Conservation (phyloP, 257 asterid species). For the Nicotiana paniculata region DNA sequence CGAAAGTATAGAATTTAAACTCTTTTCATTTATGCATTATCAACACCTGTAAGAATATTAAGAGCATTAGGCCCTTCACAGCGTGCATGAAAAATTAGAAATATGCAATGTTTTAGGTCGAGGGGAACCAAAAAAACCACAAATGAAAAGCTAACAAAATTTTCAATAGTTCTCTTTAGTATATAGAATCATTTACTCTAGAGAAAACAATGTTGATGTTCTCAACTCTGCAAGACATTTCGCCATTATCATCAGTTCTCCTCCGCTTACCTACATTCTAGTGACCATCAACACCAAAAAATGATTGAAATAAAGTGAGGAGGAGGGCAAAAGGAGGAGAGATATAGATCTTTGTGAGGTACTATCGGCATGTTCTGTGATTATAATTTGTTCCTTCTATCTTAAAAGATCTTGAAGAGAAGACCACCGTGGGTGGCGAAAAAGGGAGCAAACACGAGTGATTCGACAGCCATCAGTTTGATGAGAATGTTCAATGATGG, state of each 20-base stretch:
- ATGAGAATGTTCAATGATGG: conserved; percentile 53
- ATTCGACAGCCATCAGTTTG: conserved; percentile 59
- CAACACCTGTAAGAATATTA: too few species aligned
- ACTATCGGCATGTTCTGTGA: too few species aligned
- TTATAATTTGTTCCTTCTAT: neutral
- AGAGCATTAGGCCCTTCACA: too few species aligned
- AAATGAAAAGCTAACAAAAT: neutral
- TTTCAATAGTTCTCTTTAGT: neutral
- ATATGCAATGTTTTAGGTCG: neutral
- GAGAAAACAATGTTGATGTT: neutral
- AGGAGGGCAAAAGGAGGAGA: neutral
- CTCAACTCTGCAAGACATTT: neutral
- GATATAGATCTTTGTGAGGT: too few species aligned
- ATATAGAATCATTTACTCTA: neutral
- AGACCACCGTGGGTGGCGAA: conserved; percentile 63
- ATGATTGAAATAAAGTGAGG: neutral
- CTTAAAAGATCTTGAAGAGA: conserved; percentile 33
- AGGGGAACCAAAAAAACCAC: too few species aligned
- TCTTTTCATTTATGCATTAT: too few species aligned
- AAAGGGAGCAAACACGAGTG: conserved; percentile 56
- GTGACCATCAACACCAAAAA: neutral
- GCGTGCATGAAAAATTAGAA: neutral
- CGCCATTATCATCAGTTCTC: neutral
- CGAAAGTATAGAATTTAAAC: too few species aligned
- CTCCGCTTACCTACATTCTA: neutral